Base-by-base conservation (phyloP, 78 protist genomes). In the Dictyostelium intermedium region DNA sequence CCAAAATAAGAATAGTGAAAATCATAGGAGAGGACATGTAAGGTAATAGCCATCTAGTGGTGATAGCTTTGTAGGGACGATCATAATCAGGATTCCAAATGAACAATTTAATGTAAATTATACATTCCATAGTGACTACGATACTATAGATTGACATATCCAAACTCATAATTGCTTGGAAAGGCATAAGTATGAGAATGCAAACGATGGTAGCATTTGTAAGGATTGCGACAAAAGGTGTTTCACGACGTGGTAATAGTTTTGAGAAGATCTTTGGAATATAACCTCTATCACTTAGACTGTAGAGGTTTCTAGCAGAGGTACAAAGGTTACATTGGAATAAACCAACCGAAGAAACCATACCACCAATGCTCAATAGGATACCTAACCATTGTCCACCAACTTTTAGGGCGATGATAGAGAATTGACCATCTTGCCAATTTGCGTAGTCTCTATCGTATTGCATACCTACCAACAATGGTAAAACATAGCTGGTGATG, bases 351-450 rank as follows among this genome's bases (percentile, higher is more conserved):
- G 60, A 50, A 0, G 82, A 69, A 32, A 85, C 94, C 94, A 89
- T 89, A 13, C 94, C 94, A 45, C 94, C 94, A 30, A 89, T 50
- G 43, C 87, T 47, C 60, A 89, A 61, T 9, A 89, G 30, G 18
- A 89, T 70, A 25, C 73, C 73, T 6, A 89, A 47, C 94, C 94
- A 89, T 35, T 80, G 60, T 1, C 94, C 94, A 56, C 87, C 94
- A 2, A 89, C 87, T 25, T 35, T 8, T 10, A 47, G 18, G 0
- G 94, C 94, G 20, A 89, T 43, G 25, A 41, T n/a, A 34, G 94
- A 89, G 25, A 89, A 89, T 41, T 89, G 66, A n/a, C 94, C 94
- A 25, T 60, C 85, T 45, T 81, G 63, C 94, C 94, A 89, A 14
- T 47, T 45, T 5, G 27, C 18, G 78, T 84, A 89, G 27, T 89